A percentile compares a stretch with the other conserved stretches of the same genome.
These are phyloP conservation scores for Didymellaceae sp. DNA, from an alignment of 2,329 filamentous ascomycete genomes.

Conservation along the genomic window DNA sequence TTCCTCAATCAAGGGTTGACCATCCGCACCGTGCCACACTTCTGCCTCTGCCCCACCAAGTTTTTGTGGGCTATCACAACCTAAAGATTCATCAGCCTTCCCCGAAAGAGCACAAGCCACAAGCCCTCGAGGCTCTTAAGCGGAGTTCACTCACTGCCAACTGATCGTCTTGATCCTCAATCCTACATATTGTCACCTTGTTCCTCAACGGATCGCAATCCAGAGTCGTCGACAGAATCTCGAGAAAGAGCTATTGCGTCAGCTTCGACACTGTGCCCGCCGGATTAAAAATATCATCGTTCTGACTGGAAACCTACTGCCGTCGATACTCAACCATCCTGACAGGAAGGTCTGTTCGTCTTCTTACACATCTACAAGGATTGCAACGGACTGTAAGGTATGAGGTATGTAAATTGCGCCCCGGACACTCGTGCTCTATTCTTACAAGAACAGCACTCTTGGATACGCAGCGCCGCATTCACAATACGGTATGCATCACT, in stretches of 20 bases:
- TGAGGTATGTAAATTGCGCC: slow-evolving; percentile 41
- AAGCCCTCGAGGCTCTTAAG: slow-evolving; percentile 14
- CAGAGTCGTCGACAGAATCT: neutral
- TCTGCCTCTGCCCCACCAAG: slow-evolving; percentile 37
- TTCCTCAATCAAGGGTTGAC: slow-evolving; percentile 36
- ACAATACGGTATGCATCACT: slow-evolving; percentile 49
- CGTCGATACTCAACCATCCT: neutral
- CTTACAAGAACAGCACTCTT: slow-evolving; percentile 44
- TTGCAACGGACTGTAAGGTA: slow-evolving; percentile 44
- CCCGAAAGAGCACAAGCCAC: slow-evolving; percentile 18
- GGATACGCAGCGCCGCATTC: slow-evolving; percentile 50
- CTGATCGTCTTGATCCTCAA: slow-evolving; percentile 18
- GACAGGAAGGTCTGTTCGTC: slow-evolving; percentile 11
- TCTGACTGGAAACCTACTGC: no score
- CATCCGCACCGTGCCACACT: slow-evolving; percentile 44
- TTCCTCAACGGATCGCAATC: neutral
- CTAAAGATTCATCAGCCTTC: slow-evolving; percentile 32
- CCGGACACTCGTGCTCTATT: neutral
- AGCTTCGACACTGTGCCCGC: no score
- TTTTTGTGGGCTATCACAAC: slow-evolving; percentile 38
- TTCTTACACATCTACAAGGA: slow-evolving; percentile 30
- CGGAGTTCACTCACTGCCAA: slow-evolving; percentile 8
- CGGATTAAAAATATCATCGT: no score
- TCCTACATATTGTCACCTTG: slow-evolving; percentile 18
- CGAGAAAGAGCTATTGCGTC: neutral